phyloP scores from a whole-genome alignment of 352 stramenopile species.

The Hyaloperonospora arabidopsidis region DNA sequence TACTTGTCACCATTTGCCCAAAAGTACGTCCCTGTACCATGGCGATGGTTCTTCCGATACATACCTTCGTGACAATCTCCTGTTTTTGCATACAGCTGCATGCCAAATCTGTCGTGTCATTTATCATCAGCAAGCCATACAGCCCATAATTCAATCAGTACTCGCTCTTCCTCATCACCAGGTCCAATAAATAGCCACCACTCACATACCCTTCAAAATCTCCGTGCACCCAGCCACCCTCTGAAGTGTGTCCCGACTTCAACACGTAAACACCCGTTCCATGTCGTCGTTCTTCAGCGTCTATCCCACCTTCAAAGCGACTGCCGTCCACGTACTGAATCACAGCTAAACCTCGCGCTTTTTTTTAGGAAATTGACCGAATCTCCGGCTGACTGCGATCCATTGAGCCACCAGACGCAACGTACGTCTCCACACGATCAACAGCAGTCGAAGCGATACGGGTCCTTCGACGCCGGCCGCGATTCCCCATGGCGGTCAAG shows the following conservation, averaged over 20 bases:
- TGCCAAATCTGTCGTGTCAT: slow-evolving; percentile 74
- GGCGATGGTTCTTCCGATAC: slow-evolving; percentile 79
- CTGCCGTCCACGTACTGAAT: slow-evolving; percentile 59
- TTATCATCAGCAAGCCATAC: background rate
- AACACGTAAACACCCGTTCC: slow-evolving; percentile 51
- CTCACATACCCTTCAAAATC: slow-evolving; percentile 71
- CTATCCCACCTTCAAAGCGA: slow-evolving; percentile 52
- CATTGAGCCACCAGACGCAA: background rate
- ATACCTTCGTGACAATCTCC: slow-evolving; percentile 83
- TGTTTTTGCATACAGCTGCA: slow-evolving; percentile 69
- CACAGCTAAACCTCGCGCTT: slow-evolving; percentile 28
- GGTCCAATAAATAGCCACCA: background rate
- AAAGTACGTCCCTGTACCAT: slow-evolving; percentile 78
- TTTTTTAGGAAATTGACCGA: slow-evolving; percentile 45
- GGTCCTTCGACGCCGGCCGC: slow-evolving; percentile 36
- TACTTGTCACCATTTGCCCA: slow-evolving; percentile 88
- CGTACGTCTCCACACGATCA: slow-evolving; percentile 8
- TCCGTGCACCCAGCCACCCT: slow-evolving; percentile 77
- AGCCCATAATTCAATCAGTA: slow-evolving; percentile 1
- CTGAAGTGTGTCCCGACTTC: slow-evolving; percentile 55
- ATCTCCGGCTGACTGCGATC: slow-evolving; percentile 32
- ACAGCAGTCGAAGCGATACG: slow-evolving; percentile 17
- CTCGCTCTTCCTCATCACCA: background rate
- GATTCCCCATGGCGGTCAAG: slow-evolving; percentile 47
- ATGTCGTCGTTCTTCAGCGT: slow-evolving; percentile 45